Base-by-base conservation (phyloP, 768 basidiomycete genomes). In the Russula emetica region DNA sequence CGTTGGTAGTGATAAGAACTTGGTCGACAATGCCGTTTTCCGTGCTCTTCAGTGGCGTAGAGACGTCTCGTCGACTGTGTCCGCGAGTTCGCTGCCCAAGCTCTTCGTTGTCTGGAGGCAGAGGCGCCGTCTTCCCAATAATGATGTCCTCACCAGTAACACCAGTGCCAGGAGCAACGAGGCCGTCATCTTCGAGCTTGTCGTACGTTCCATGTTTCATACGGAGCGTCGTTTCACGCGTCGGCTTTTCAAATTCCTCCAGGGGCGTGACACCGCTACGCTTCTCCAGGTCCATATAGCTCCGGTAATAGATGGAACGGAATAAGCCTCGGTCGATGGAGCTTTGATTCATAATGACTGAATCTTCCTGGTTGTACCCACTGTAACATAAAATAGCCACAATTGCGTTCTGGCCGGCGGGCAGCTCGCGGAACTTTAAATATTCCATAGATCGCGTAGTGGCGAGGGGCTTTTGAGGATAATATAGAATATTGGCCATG, bases 321-420 rank as follows among this genome's bases (percentile, higher is more conserved):
- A 99, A 99, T 34, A 99, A 82, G 63, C 97, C 96, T 63, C 97
- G 91, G 72, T 99, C 96, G 69, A 99, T 91, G 30, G 97, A 96
- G 70, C 91, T 94, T 77, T 99, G 97, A 74, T 98, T 98, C 96
- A 99, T 98, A 78, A 99, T 98, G 77, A 99, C 97, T 67, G 97
- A 99, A 83, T 99, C 97, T 84, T 98, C 97, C 77, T 99, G 97
- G 75, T 99, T 99, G 78, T 99, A 99, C 54, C 96, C 96, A 70
- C 94, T 98, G 77, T 99, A 99, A 72, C 95, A 98, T 60, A 98
- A 79, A 71, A 99, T 98, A 14, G 96, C 96, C 62, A 99, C 96
- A 67, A 98, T 92, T 54, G 96, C 96, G 72, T 99, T 99, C 77
- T 98, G 96, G n/a, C 94, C 96, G 20, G 96, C 96, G 58, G 96